Base-by-base conservation (phyloP, 2,329 filamentous ascomycete species). In the Stylonectria norvegica region DNA sequence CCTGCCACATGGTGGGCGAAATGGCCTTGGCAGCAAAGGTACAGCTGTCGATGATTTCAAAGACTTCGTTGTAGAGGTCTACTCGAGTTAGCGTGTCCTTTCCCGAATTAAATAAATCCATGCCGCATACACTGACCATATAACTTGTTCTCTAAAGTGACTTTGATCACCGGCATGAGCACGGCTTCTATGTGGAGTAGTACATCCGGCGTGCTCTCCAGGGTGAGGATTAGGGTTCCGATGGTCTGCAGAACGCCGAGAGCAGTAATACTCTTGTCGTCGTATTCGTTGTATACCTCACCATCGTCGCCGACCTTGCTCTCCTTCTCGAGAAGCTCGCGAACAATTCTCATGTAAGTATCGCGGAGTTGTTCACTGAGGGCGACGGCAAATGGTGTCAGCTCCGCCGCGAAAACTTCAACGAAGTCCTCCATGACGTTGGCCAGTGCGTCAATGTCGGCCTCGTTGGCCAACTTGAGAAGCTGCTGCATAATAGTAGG, bases 341-440 rank as follows among this genome's bases (percentile, higher is more conserved):
- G 79, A 34, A 98, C 85, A 50, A 98, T 96, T 41, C 93, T 81
- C 52, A 98, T 76, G 58, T 98, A 98, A 0, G 93, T 98, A 59
- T 98, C 93, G 30, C 91, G 84, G 34, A 98, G 75, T 67, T 98
- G 93, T 68, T 97, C 90, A 59, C 89, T 95, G 4, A 98, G 75
- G 4, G 93, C 93, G 20, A 98, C 91, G 9, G 93, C 93, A 58
- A 98, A 98, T 3, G 93, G 93, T 5, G 93, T 97, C 33, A 98
- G 77, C 63, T 98, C 93, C 3, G 89, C 79, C n/a, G 93, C 91
- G 61, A 98, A 98, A 3, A 97, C 90, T 65, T 98, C 93, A 32
- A 98, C 93, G 61, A 98, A 98, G 61, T 98, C 93, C 67, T 98
- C 93, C 93, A 98, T 98, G 27, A 98, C 93, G 59, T 97, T 97